Evolutionary conservation across 495 filamentous ascomycete species (phyloP), one percentile per base, ranked within the genome.

Genomic region (Bryoglossum gracile): DNA sequence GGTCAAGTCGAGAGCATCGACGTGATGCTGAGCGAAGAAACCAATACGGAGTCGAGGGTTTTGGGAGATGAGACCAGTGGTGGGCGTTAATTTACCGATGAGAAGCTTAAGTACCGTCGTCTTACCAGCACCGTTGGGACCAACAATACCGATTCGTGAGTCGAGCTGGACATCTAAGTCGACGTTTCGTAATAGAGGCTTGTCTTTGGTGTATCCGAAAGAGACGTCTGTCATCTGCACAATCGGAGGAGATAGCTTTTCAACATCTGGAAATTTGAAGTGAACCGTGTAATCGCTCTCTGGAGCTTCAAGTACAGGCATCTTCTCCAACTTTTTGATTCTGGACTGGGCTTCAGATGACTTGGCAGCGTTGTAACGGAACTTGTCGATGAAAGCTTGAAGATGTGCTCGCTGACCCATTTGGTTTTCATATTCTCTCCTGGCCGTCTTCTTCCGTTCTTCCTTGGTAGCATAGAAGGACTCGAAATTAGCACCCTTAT

Each of bases 291-390:
- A 99, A 65, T 95, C 94, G 44, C 78, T 80, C 67, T 99, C 92
- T 3, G 92, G 92, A 2, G 88, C 69, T 59, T 95, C 85, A 19
- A 97, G 78, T 3, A 94, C 72, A 0, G 94, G 94, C 83, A 99
- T 94, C 56, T 83, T 87, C 66, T 99, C 94, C 22, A 99, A 76
- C 64, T 99, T 99, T 73, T 99, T 99, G 74, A 99, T 97, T 50
- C 92, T 78, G 0, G 89, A 95, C 59, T 99, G 92, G 1, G 92
- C 92, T 72, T 99, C 92, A 13, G 90, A 95, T 0, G 94, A 95
- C 62, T 99, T 99, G 59, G 94, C 92, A 11, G 92, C 92, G 63
- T 99, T 99, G 79, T 99, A 99, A 22, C 92, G 82, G 78, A 99
- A 97, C 68, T 99, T 99, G 75, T 99, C 92, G 67, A 99, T 97